A percentile compares a stretch with the other conserved stretches of the same genome.
These are phyloP conservation scores for Omphalotus guepiniiformis DNA, from an alignment of 768 basidiomycete species.

Conservation along the genomic window DNA sequence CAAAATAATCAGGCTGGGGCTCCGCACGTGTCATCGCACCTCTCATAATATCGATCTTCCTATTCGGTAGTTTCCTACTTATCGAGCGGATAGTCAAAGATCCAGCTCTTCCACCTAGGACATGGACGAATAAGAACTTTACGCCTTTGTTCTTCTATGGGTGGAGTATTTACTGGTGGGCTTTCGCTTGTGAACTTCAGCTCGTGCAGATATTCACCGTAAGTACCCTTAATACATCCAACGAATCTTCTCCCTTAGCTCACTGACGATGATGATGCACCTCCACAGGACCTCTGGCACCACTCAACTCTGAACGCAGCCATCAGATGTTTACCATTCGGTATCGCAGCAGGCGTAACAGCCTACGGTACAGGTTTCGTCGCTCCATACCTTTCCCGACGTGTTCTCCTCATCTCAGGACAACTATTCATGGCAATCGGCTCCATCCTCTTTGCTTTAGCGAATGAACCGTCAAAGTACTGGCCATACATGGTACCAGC, in stretches of 20 bases:
- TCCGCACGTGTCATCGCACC: conserved; percentile 37
- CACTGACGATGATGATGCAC: too few species aligned
- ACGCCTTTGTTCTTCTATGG: conserved; percentile 32
- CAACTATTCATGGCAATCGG: conserved; percentile 30
- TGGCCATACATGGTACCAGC: conserved; percentile 44
- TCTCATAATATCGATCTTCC: conserved; percentile 36
- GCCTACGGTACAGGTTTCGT: conserved; percentile 6
- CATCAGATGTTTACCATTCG: conserved; percentile 4
- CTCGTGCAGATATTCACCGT: conserved; percentile 25
- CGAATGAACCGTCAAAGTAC: conserved; percentile 32
- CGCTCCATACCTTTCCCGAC: background rate
- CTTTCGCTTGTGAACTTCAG: conserved; percentile 29
- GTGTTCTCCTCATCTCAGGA: conserved; percentile 32
- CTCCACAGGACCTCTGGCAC: too few species aligned
- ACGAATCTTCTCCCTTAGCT: too few species aligned
- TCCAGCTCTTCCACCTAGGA: conserved; percentile 26
- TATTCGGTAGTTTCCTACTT: conserved; percentile 37
- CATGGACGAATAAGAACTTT: conserved; percentile 37
- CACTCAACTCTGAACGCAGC: conserved; percentile 3
- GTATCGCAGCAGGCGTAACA: conserved; percentile 3
- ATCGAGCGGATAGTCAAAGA: conserved; percentile 31
- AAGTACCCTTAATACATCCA: too few species aligned
- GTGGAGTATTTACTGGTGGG: conserved; percentile 12
- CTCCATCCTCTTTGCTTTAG: conserved; percentile 38
- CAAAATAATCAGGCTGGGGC: conserved; percentile 35